A percentile compares a stretch with the other conserved stretches of the same genome.
phyloP scores from a whole-genome alignment of 768 basidiomycete species.

The Chalciporus sphaerocephalus region DNA sequence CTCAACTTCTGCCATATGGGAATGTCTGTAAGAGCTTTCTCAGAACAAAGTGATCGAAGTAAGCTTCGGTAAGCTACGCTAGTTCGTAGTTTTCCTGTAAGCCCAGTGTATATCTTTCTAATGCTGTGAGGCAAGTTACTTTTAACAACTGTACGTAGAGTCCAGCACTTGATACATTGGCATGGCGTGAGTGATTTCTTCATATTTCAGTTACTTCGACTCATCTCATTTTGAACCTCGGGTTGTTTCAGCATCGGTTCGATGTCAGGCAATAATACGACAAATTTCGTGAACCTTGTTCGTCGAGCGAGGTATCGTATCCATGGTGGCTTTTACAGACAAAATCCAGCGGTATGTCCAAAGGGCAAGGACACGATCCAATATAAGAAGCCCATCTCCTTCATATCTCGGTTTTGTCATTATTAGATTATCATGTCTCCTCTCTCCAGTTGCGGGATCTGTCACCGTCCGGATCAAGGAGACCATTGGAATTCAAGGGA shows the following conservation, averaged over 20 bases:
- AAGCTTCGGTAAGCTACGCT: conserved; percentile 36
- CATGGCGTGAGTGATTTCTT: conserved; percentile 39
- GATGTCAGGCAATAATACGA: conserved; percentile 30
- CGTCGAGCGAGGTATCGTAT: conserved; percentile 34
- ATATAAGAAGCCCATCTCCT: no score
- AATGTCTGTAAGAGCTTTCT: conserved; percentile 44
- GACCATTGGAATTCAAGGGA: no score
- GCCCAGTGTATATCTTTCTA: conserved; percentile 12
- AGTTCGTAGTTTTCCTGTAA: conserved; percentile 29
- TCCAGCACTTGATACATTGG: conserved; percentile 39
- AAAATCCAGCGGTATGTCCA: no score
- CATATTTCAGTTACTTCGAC: neutral
- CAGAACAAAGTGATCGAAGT: conserved; percentile 44
- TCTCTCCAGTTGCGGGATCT: no score
- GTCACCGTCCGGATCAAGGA: no score
- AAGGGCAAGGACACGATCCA: no score
- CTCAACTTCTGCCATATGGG: conserved; percentile 47
- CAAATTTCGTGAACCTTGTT: conserved; percentile 38
- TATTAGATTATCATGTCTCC: no score
- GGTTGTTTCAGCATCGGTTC: conserved; percentile 31
- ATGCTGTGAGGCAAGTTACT: neutral
- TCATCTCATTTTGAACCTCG: neutral
- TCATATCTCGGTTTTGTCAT: no score
- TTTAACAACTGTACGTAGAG: neutral
- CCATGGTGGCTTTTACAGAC: no score